Evolutionary conservation across 441 rosid genomes (phyloP), one percentile per base, ranked within the genome.

Genomic region (Jatropha multifida): DNA sequence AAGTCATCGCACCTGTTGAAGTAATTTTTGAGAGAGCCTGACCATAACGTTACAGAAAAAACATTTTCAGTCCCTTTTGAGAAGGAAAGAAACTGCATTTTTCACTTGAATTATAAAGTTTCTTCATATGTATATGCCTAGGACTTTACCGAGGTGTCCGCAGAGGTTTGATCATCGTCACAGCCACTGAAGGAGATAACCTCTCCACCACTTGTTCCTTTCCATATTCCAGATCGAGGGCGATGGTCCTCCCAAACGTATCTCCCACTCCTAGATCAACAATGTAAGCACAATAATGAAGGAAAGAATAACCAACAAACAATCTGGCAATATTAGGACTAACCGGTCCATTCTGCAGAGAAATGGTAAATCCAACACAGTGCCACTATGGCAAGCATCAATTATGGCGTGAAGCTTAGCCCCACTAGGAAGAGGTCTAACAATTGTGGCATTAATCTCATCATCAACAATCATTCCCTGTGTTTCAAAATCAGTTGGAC

Each of bases 211-310:
- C 85, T 88, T 44, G 97, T 89, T 75, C 97, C 97, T 83, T 92
- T 91, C 94, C 90, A 89, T 72, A 81, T 26, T 71, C 94, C 97
- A 46, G 97, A 85, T 68, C 84, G 87, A 65, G 98, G 97, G 46
- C 96, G 90, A 84, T 94, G 97, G 61, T 94, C 96, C 85, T 89
- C 98, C 98, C 98, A 94, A 12, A 60, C 59, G 73, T 88, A 90
- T 61, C 74, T 88, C 77, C 97, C 97, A 60, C 66, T 68, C 83
- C 98, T 92, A 63, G 7, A 76, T 63, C 68, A 69, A 61, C 54
- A 60, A 73, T 65, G 48, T 8, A 74, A 77, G n/a, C 71, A 67
- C 10, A 62, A 40, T 42, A 59, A 58, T 73, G 55, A 67, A 65
- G 58, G 62, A 38, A 56, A n/a, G 18, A 67, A 7, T 38, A 71